Base-by-base conservation (phyloP, 169 alveolate genomes). In the Plasmodium fragile region DNA sequence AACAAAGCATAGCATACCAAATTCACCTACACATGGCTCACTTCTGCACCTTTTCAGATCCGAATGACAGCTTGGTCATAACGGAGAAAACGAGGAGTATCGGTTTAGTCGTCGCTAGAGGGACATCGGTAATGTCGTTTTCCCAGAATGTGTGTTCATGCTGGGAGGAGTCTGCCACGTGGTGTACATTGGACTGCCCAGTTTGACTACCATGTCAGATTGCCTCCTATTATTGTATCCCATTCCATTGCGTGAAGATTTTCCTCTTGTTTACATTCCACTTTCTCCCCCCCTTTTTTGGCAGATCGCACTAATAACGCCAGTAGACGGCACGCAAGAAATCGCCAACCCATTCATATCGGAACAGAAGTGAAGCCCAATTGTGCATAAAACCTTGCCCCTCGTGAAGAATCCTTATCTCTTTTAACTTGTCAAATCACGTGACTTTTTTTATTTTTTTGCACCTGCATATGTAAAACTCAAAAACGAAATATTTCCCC, bases 71-170 rank as follows among this genome's bases (percentile, higher is more conserved):
- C 30, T 93, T 93, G 83, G 93, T 91, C 25, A 72, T 96, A 34
- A 94, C 97, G 6, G 98, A 97, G 7, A 87, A 97, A 70, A 97
- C 98, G 25, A 96, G 98, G 30, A 84, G 92, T 10, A 87, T 98
- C 45, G 99, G 98, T 25, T 95, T 98, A 34, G 92, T 98, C 8
- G 98, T 98, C 3, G 99, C 98, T 2, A 94, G 98, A n/a, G 99
- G 99, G 25, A 97, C 99, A 32, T 97, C 98, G 89, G 98, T 97
- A 89, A 30, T 91, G 52, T 80, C 45, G 30, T 65, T 16, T 71
- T n/a, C 36, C 18, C 30, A 7, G 30, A 36, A 13, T 36, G 59
- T 13, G 22, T 49, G 22, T 13, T 49, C 59, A 8, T 49, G 59
- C n/a, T 49, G 59, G 8, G 22, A 13, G 59, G 59, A 49, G 59